Percentiles rank a stretch among this genome's conserved stretches.
Evolutionary conservation across 169 alveolate species (phyloP).

Genomic region (Perkinsus chesapeaki): DNA sequence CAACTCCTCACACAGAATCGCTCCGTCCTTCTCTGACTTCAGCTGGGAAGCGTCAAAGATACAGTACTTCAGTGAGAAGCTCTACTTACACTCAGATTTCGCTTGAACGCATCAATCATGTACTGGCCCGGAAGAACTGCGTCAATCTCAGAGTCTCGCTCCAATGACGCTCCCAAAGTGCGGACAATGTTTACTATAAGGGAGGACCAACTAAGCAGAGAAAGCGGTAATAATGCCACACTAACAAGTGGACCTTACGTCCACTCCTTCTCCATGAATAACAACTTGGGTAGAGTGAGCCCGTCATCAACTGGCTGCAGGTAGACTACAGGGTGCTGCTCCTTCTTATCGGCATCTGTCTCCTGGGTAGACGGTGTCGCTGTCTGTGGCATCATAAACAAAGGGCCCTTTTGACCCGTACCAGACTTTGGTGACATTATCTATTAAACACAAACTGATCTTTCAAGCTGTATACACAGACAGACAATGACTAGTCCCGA

Average conservation of each 20-base stretch:
- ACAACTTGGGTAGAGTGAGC: background rate
- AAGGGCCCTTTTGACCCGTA: background rate
- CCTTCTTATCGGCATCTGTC: background rate
- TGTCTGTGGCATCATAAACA: background rate
- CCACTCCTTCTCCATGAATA: background rate
- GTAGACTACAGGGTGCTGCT: background rate
- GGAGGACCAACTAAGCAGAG: background rate
- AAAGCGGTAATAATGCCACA: background rate
- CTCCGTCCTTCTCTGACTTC: background rate
- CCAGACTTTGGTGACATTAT: background rate
- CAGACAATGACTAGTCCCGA: too few relatives aligned
- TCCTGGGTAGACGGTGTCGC: background rate
- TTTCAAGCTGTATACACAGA: too few relatives aligned
- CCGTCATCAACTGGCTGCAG: background rate
- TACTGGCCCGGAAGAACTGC: background rate
- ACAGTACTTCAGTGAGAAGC: background rate
- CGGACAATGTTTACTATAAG: background rate
- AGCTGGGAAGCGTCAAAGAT: background rate
- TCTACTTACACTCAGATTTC: background rate
- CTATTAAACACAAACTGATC: background rate
- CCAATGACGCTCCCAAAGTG: background rate
- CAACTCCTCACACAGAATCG: background rate
- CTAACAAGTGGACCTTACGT: background rate
- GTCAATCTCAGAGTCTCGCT: background rate
- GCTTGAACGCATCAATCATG: background rate